Evolutionary conservation across 2,329 filamentous ascomycete genomes (phyloP).

Genomic region (Chrysoporthe puriensis): DNA sequence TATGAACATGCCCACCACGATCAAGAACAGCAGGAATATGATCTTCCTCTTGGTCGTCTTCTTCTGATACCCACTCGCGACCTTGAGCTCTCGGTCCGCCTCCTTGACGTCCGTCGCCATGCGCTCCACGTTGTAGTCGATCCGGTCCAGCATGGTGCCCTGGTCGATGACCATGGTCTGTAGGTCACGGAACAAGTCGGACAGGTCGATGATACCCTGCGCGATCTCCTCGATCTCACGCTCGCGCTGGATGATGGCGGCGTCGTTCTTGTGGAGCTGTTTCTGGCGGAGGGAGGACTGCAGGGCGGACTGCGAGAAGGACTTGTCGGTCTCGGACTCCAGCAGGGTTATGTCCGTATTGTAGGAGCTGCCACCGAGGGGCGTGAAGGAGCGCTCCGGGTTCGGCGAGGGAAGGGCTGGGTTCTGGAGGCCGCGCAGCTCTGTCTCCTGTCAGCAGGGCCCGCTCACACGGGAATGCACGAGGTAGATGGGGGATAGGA

Average conservation of each 20-base stretch:
- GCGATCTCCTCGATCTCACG: constrained; percentile 97
- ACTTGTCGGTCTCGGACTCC: constrained; percentile 92
- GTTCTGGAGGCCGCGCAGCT: constrained; percentile 74
- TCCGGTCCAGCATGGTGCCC: constrained; percentile 88
- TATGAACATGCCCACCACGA: constrained; percentile 88
- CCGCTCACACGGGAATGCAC: background rate
- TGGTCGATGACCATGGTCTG: constrained; percentile 95
- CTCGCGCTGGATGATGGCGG: constrained; percentile 86
- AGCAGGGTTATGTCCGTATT: constrained; percentile 79
- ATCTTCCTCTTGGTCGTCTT: constrained; percentile 89
- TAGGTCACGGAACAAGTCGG: constrained; percentile 94
- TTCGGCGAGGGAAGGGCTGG: constrained; percentile 50
- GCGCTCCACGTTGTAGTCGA: constrained; percentile 96
- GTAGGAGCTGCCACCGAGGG: constrained; percentile 57
- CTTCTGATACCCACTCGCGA: constrained; percentile 87
- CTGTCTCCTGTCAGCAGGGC: constrained; percentile 47
- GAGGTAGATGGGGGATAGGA: background rate
- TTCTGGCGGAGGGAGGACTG: constrained; percentile 75
- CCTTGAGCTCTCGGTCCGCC: constrained; percentile 88
- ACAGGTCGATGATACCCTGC: constrained; percentile 94
- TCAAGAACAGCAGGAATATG: constrained; percentile 81
- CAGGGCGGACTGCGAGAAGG: constrained; percentile 86
- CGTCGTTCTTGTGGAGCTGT: constrained; percentile 75
- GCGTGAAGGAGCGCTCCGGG: constrained; percentile 57
- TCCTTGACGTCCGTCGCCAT: constrained; percentile 94